These are phyloP conservation scores for Fraxinus sp. DNA, from an alignment of 305 asterid species.

Conservation along the genomic window DNA sequence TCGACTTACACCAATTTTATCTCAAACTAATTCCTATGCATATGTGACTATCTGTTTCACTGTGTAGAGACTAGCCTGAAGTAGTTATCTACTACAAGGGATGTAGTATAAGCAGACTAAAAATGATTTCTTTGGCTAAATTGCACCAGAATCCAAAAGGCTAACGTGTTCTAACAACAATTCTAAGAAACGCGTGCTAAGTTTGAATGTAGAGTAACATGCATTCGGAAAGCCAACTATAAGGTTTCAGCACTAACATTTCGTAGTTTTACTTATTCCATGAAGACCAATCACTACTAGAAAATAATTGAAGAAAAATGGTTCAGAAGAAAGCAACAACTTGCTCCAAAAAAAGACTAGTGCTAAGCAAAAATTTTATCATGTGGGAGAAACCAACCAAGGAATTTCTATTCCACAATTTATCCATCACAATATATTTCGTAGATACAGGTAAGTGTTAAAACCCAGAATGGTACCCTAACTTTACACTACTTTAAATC, in stretches of 20 bases:
- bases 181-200: background rate
- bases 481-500: background rate
- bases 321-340: background rate
- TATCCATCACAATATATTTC: background rate
- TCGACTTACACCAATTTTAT: background rate
- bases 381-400: background rate
- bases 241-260: background rate
- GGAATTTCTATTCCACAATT: background rate
- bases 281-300: background rate
- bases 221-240: background rate
- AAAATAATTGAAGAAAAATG: background rate
- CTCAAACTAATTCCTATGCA: background rate
- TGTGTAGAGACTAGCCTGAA: background rate
- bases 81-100: background rate
- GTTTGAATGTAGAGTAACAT: background rate
- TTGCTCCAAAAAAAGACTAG: background rate
- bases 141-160: background rate
- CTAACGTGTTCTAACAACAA: background rate
- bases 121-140: background rate
- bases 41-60: background rate
- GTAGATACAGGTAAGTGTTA: background rate
- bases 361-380: background rate
- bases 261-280: background rate
- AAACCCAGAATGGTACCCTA: background rate
- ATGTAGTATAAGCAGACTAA: background rate